Base-by-base conservation (phyloP, 768 basidiomycete species). In the Mycena maculata region DNA sequence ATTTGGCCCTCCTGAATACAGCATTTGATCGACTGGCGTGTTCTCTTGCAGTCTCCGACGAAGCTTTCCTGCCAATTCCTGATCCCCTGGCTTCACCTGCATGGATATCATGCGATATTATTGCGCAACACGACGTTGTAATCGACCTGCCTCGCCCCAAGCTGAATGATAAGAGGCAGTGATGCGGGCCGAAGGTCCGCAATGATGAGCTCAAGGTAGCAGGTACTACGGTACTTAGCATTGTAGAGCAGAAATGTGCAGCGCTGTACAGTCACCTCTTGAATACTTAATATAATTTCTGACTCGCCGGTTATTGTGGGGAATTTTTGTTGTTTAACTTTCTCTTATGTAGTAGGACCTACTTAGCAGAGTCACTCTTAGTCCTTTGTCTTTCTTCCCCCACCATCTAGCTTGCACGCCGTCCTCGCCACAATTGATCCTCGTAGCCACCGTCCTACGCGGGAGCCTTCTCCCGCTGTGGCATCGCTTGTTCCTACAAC, bases 401-500 rank as follows among this genome's bases (percentile, higher is more conserved):
- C 63, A 39, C 70, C 64, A 65, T 54, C 52, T 65, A 47, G 42
- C 50, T 6, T 59, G 56, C 38, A 23, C 49, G 15, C 27, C 33
- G 22, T 54, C n/a, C 52, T 60, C 23, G 39, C 30, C 57, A 63
- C 67, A 31, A 92, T 92, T 91, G 89, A 90, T 89, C 83, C 90
- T 82, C 77, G 83, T 82, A 86, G 85, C 75, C 80, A 83, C 76
- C 80, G 79, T 82, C 78, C 83, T 80, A 76, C 85, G 78, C 85
- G 87, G 90, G 87, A 88, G 81, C 77, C 77, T 66, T 71, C 80
- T 73, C 76, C 84, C 81, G 82, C 84, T 76, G 83, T 86, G 84
- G 86, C 83, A 80, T 74, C 80, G 78, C 81, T 90, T 74, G 82
- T 92, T 72, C 91, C 91, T 69, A 81, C 88, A 47, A 67, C 68